Evolutionary conservation across 2,329 filamentous ascomycete species (phyloP).

Genomic region (Penicillium sp.): DNA sequence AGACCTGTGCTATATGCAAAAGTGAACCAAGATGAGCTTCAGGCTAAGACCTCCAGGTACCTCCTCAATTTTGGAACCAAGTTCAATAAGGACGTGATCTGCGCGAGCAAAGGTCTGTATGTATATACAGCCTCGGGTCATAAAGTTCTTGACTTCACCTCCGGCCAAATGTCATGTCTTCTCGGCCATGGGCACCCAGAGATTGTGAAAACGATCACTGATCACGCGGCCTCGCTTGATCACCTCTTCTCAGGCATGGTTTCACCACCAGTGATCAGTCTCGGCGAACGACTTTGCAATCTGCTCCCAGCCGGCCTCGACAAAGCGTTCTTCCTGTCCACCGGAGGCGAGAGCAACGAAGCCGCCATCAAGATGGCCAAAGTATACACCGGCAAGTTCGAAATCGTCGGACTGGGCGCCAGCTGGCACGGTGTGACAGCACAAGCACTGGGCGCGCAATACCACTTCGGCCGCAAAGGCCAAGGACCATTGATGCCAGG

Average conservation of each 20-base stretch:
- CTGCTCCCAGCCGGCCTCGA: slow-evolving; percentile 51
- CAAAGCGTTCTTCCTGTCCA: slow-evolving; percentile 60
- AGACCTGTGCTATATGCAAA: background rate
- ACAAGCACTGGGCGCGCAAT: slow-evolving; percentile 53
- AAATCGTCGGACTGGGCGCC: slow-evolving; percentile 61
- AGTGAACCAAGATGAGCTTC: slow-evolving; percentile 4
- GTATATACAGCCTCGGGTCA: slow-evolving; percentile 9
- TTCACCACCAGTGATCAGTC: slow-evolving; percentile 56
- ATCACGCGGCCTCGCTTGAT: slow-evolving; percentile 55
- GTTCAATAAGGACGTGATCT: slow-evolving; percentile 15
- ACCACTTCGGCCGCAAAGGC: slow-evolving; percentile 22
- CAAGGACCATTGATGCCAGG: slow-evolving; percentile 52
- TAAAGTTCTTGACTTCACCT: slow-evolving; percentile 59
- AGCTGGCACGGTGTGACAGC: slow-evolving; percentile 65
- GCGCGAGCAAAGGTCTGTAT: slow-evolving; percentile 10
- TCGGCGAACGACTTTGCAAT: slow-evolving; percentile 52
- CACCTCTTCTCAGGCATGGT: slow-evolving; percentile 64
- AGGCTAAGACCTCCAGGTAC: slow-evolving; percentile 4
- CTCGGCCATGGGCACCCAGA: slow-evolving; percentile 61
- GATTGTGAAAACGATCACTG: slow-evolving; percentile 55
- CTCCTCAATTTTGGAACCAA: slow-evolving; percentile 12
- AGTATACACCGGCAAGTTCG: slow-evolving; percentile 63
- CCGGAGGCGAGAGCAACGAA: slow-evolving; percentile 60
- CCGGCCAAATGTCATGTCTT: slow-evolving; percentile 61
- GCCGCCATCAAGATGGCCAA: slow-evolving; percentile 67